These are phyloP conservation scores for Clonostachys solani DNA, from an alignment of 2,329 filamentous ascomycete species.

Conservation along the genomic window DNA sequence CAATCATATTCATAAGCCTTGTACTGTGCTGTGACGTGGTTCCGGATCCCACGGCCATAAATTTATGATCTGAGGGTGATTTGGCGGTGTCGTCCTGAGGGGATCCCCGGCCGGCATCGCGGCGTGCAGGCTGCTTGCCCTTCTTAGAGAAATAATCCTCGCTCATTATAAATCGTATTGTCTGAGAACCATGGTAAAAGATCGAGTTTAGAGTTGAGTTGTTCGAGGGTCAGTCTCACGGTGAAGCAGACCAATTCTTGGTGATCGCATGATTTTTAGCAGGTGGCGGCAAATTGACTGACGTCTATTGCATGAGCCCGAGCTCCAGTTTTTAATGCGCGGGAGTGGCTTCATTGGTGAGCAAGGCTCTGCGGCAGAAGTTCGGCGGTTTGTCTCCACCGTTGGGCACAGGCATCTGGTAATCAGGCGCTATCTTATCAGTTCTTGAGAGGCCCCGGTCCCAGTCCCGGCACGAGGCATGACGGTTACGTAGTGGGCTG, in stretches of 20 bases:
- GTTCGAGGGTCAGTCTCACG: no score
- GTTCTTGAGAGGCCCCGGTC: constrained; percentile 1
- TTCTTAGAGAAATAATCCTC: constrained; percentile 54
- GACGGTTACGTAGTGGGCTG: constrained; percentile 9
- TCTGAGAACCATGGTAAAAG: no score
- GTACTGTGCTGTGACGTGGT: constrained; percentile 77
- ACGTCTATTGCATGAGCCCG: no score
- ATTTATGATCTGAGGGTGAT: constrained; percentile 30
- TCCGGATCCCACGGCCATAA: constrained; percentile 85
- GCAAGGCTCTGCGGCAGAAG: constrained; percentile 7
- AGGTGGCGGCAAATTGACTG: no score
- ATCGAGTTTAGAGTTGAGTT: no score
- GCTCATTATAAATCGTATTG: constrained; percentile 42
- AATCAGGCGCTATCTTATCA: constrained; percentile 16
- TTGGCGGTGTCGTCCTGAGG: no score
- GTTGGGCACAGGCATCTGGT: no score
- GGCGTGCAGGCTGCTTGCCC: constrained; percentile 38
- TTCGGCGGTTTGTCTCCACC: constrained; percentile 11
- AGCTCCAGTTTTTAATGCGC: constrained; percentile 17
- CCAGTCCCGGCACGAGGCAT: no score
- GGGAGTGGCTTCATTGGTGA: neutral
- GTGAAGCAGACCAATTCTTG: no score
- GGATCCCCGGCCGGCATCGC: no score
- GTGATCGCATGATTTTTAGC: no score
- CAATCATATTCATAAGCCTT: constrained; percentile 74